Percentiles rank a stretch among this genome's conserved stretches.
phyloP scores from a whole-genome alignment of 441 rosid genomes.

The Metrosideros polymorpha region DNA sequence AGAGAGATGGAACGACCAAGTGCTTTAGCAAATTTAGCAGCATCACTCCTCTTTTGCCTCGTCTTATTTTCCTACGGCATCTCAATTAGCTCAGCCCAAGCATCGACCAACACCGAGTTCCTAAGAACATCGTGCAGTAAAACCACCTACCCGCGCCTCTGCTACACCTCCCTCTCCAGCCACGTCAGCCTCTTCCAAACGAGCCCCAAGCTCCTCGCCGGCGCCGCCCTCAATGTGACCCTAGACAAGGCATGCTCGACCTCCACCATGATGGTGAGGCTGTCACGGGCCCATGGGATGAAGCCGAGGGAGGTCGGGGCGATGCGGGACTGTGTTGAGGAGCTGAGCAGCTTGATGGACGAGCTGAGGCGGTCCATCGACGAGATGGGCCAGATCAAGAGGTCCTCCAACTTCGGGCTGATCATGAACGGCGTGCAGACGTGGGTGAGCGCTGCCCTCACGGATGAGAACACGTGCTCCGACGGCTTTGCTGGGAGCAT shows the following conservation, averaged over 20 bases:
- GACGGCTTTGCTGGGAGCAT: not conserved
- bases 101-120: not conserved
- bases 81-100: not conserved
- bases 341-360: conserved; percentile 28
- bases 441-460: conserved; percentile 9
- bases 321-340: conserved; percentile 43
- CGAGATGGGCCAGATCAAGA: not conserved
- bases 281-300: conserved; percentile 11
- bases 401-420: not conserved
- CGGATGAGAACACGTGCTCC: conserved; percentile 7
- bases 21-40: not conserved
- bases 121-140: not conserved
- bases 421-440: conserved; percentile 3
- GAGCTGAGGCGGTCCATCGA: conserved; percentile 38
- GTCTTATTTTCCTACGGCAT: not conserved
- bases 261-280: not conserved
- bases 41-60: not conserved
- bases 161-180: conserved; percentile 7
- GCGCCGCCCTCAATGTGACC: not conserved
- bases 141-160: conserved; percentile 5
- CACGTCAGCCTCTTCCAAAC: conserved; percentile 4
- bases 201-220: conserved; percentile 9
- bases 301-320: conserved; percentile 24
- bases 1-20: not conserved
- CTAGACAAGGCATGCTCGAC: not conserved